Conservation (phyloP, 2,329 filamentous ascomycete species). For the Esteya vermicola region DNA sequence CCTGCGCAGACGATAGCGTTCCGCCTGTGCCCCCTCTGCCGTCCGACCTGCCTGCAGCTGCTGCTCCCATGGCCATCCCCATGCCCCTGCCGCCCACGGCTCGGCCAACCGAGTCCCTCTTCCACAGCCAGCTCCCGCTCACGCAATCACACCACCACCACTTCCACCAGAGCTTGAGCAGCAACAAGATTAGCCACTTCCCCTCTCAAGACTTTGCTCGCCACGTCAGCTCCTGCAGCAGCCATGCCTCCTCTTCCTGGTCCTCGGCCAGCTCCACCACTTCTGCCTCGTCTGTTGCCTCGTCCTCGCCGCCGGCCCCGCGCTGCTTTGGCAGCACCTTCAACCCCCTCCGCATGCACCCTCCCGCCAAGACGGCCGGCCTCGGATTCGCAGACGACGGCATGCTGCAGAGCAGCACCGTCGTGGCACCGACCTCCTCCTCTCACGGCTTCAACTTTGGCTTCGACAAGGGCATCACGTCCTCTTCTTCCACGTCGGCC, state of each 20-base stretch:
- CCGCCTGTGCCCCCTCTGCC: constrained; percentile 1
- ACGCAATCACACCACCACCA: background rate
- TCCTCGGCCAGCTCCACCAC: constrained; percentile 3
- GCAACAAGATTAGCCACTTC: too few relatives aligned
- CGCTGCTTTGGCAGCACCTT: background rate
- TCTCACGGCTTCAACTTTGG: constrained; percentile 20
- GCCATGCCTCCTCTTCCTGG: constrained; percentile 11
- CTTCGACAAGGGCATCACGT: constrained; percentile 10
- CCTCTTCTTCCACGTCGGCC: constrained; percentile 8
- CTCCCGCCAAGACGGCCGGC: constrained; percentile 7
- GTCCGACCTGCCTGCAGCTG: background rate
- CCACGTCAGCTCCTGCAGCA: constrained; percentile 9
- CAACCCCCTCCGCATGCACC: constrained; percentile 20
- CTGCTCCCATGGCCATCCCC: background rate
- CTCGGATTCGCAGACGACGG: background rate
- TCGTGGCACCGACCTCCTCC: background rate
- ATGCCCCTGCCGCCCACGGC: constrained; percentile 4
- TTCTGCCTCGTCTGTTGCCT: constrained; percentile 2
- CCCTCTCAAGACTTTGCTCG: constrained; percentile 5
- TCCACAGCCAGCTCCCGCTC: too few relatives aligned
- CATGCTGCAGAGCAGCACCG: background rate
- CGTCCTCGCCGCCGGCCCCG: background rate
- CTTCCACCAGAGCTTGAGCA: background rate
- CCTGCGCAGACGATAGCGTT: background rate
- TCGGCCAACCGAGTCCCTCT: background rate